phyloP scores from a whole-genome alignment of 768 basidiomycete genomes.

The Cyclocybe cylindracea region DNA sequence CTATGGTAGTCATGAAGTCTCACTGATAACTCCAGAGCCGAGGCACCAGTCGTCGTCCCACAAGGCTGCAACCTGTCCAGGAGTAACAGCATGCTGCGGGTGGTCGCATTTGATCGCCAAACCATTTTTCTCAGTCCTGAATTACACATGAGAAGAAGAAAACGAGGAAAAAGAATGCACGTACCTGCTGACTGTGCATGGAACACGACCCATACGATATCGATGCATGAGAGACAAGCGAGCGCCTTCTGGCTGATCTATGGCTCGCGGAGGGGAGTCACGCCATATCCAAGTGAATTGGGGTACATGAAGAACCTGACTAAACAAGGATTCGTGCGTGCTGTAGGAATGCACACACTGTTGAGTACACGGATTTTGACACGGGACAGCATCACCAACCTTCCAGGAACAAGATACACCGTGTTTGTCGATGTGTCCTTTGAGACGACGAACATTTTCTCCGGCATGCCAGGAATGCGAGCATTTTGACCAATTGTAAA shows the following conservation, averaged over 20 bases:
- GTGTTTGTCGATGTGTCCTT: slow-evolving; percentile 68
- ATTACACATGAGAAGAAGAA: neutral
- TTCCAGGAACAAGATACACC: slow-evolving; percentile 75
- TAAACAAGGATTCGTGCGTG: slow-evolving; percentile 60
- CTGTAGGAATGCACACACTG: slow-evolving; percentile 30
- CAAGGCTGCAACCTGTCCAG: slow-evolving; percentile 79
- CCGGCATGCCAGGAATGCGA: slow-evolving; percentile 57
- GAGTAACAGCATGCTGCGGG: slow-evolving; percentile 68
- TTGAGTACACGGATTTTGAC: neutral
- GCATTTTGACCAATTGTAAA: slow-evolving; percentile 87
- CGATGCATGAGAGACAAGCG: slow-evolving; percentile 60
- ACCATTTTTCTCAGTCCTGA: slow-evolving; percentile 21
- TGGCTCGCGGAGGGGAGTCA: slow-evolving; percentile 48
- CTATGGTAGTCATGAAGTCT: slow-evolving; percentile 3
- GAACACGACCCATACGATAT: slow-evolving; percentile 62
- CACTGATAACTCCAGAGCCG: slow-evolving; percentile 73
- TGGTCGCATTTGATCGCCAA: slow-evolving; percentile 52
- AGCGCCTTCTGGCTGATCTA: slow-evolving; percentile 46
- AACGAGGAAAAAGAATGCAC: slow-evolving; percentile 12
- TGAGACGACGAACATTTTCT: slow-evolving; percentile 68
- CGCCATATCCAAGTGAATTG: slow-evolving; percentile 82
- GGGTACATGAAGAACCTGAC: slow-evolving; percentile 34
- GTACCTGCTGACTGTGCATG: slow-evolving; percentile 55
- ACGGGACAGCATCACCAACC: slow-evolving; percentile 40
- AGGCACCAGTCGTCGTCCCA: slow-evolving; percentile 80